Conservation (phyloP, 768 basidiomycete species). For the Leccinum truebloodii region DNA sequence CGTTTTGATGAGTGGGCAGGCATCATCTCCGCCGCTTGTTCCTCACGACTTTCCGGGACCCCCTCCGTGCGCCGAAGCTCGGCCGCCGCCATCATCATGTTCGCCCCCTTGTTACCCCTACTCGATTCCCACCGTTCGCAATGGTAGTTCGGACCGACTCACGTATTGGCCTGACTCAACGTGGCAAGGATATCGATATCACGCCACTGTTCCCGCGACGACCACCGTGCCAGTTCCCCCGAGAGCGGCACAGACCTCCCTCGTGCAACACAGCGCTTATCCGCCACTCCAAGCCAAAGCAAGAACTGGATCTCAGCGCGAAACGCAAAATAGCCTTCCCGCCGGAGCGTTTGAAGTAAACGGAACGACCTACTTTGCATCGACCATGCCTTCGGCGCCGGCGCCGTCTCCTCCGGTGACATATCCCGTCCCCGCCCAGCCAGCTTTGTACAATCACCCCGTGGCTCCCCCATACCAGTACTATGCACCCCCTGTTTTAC, state of each 20-base stretch:
- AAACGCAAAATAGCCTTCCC: constrained; percentile 10
- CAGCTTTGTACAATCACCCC: constrained; percentile 8
- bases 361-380: constrained; percentile 33
- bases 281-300: background rate
- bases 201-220: constrained; percentile 28
- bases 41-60: constrained; percentile 8
- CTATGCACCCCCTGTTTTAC: constrained; percentile 10
- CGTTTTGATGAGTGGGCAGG: constrained; percentile 20
- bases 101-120: constrained; percentile 19
- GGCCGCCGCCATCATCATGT: constrained; percentile 33
- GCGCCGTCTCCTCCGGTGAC: constrained; percentile 7
- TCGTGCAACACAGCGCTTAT: constrained; percentile 6
- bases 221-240: constrained; percentile 4
- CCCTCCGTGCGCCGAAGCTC: constrained; percentile 36
- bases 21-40: constrained; percentile 13
- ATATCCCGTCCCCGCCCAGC: constrained; percentile 9
- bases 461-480: constrained; percentile 11
- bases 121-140: background rate
- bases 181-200: constrained; percentile 22
- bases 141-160: constrained; percentile 11
- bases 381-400: background rate
- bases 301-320: background rate
- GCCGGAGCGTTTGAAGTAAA: constrained; percentile 24
- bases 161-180: constrained; percentile 18
- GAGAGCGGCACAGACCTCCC: background rate